These are phyloP conservation scores for Trypanosoma melophagium DNA, from an alignment of 208 protist genomes.

Conservation along the genomic window DNA sequence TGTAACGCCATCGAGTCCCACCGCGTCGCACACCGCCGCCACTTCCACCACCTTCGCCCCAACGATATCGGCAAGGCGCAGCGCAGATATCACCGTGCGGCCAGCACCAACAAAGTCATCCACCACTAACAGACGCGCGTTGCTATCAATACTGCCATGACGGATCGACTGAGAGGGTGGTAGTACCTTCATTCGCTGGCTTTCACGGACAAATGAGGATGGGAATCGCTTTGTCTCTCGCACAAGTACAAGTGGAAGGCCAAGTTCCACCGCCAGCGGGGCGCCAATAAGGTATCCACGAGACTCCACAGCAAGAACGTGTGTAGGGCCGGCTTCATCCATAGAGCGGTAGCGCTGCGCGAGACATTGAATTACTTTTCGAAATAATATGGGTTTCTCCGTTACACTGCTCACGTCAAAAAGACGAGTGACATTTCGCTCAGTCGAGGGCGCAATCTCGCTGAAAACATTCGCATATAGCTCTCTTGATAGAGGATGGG, in stretches of 20 bases:
- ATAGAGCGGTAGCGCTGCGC: slow-evolving; percentile 61
- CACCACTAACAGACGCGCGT: slow-evolving; percentile 76
- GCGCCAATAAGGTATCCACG: slow-evolving; percentile 78
- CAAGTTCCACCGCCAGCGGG: slow-evolving; percentile 71
- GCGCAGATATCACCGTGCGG: slow-evolving; percentile 56
- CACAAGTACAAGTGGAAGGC: slow-evolving; percentile 76
- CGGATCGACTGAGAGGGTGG: slow-evolving; percentile 52
- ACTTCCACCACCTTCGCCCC: slow-evolving; percentile 66
- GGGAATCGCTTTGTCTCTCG: slow-evolving; percentile 46
- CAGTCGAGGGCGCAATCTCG: not conserved
- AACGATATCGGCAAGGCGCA: slow-evolving; percentile 67
- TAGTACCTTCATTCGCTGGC: slow-evolving; percentile 26
- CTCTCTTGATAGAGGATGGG: slow-evolving; percentile 22
- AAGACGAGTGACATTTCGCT: slow-evolving; percentile 23
- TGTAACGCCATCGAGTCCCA: slow-evolving; percentile 58
- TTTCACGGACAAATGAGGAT: slow-evolving; percentile 45
- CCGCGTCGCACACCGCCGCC: slow-evolving; percentile 69
- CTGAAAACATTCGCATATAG: slow-evolving; percentile 26
- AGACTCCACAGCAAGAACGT: slow-evolving; percentile 76
- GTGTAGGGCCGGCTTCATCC: slow-evolving; percentile 57
- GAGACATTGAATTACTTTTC: slow-evolving; percentile 61
- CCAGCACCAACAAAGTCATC: slow-evolving; percentile 90
- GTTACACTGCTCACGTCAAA: slow-evolving; percentile 89
- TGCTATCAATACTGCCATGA: slow-evolving; percentile 51
- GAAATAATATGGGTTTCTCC: slow-evolving; percentile 66